Conservation (phyloP, 768 basidiomycete species). For the Rhizopogon vesiculosus region DNA sequence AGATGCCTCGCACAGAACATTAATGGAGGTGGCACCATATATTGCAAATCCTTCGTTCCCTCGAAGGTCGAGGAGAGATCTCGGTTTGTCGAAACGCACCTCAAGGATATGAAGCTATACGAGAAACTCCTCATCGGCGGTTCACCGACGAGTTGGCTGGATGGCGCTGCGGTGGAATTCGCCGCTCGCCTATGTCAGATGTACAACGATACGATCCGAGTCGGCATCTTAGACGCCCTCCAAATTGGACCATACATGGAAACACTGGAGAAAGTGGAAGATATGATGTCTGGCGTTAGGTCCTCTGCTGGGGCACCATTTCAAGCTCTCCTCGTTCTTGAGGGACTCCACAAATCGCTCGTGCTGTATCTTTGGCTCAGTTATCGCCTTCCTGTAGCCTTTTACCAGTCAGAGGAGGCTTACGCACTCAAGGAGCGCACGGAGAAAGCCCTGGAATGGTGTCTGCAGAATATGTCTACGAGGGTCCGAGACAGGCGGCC, state of each 20-base stretch:
- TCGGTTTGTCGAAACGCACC: conserved; percentile 39
- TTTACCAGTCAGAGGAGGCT: conserved; percentile 50
- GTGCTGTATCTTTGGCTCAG: conserved; percentile 84
- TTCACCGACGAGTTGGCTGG: conserved; percentile 54
- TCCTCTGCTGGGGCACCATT: not conserved
- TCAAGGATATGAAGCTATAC: conserved; percentile 32
- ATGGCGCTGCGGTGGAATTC: conserved; percentile 19
- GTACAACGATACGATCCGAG: conserved; percentile 30
- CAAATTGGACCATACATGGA: conserved; percentile 16
- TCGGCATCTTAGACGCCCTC: conserved; percentile 17
- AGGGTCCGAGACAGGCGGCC: not conserved
- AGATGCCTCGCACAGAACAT: conserved; percentile 31
- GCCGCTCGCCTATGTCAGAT: conserved; percentile 7
- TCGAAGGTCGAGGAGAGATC: conserved; percentile 25
- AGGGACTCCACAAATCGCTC: conserved; percentile 71
- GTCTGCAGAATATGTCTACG: conserved; percentile 38
- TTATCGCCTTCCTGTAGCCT: conserved; percentile 68
- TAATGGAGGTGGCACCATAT: conserved; percentile 47
- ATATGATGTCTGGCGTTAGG: conserved; percentile 13
- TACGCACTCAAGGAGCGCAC: conserved; percentile 58
- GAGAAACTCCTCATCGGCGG: conserved; percentile 43
- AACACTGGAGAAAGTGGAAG: conserved; percentile 17
- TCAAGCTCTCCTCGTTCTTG: conserved; percentile 38
- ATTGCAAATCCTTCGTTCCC: conserved; percentile 32
- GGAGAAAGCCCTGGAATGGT: conserved; percentile 67